Percentiles rank a stretch among this genome's conserved stretches.
Evolutionary conservation across 2,329 filamentous ascomycete genomes (phyloP).

Genomic region (Teratosphaeria viscida): DNA sequence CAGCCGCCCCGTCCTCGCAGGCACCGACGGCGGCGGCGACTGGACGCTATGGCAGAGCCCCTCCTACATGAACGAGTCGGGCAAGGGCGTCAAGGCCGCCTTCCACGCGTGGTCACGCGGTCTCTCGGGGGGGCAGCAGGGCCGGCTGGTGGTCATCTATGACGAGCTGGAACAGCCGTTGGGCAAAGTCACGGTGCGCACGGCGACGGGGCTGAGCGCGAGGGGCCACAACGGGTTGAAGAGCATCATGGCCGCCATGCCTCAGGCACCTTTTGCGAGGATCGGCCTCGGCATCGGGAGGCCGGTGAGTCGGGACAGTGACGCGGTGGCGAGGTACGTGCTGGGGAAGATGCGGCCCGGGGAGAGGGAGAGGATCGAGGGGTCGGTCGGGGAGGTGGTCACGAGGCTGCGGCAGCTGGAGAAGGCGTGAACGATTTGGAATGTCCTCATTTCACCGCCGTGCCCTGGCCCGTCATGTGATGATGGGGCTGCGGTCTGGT

Average conservation of each 20-base stretch:
- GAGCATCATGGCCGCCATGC: conserved; percentile 55
- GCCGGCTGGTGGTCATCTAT: conserved; percentile 65
- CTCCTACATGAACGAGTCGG: conserved; percentile 75
- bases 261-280: conserved; percentile 62
- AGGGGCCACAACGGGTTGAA: conserved; percentile 39
- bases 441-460: neutral
- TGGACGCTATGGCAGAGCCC: conserved; percentile 65
- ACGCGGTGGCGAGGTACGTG: conserved; percentile 67
- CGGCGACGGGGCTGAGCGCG: conserved; percentile 40
- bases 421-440: conserved; percentile 4
- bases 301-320: conserved; percentile 55
- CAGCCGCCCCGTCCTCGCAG: conserved; percentile 29
- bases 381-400: conserved; percentile 22
- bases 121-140: conserved; percentile 26
- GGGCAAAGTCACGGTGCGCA: conserved; percentile 54
- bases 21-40: conserved; percentile 16
- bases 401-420: conserved; percentile 28
- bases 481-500: too few species aligned
- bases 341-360: conserved; percentile 52
- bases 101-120: conserved; percentile 45
- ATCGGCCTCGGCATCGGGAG: conserved; percentile 84
- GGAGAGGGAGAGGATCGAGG: conserved; percentile 34
- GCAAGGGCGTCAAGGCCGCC: conserved; percentile 55
- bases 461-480: too few species aligned
- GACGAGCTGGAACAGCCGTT: conserved; percentile 72